Percentiles rank a stretch among this genome's conserved stretches.
phyloP scores from a whole-genome alignment of 805 yeast genomes.

The Starmerella kuoi region DNA sequence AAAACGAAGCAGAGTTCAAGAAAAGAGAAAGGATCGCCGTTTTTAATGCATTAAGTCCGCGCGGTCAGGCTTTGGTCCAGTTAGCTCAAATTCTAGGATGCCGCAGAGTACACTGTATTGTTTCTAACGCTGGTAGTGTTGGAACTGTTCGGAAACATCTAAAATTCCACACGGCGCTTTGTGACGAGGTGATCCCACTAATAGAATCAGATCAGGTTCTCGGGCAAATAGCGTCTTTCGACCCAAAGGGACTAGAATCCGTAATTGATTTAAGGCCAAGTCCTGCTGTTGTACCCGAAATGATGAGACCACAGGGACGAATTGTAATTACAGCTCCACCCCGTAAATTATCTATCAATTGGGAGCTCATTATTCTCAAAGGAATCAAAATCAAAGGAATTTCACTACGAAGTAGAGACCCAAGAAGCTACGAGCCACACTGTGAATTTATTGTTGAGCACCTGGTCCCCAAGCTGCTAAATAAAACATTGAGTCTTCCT shows the following conservation, averaged over 20 bases:
- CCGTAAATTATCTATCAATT: neutral
- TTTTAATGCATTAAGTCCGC: conserved; percentile 29
- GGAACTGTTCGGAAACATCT: conserved; percentile 19
- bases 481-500: conserved; percentile 21
- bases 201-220: neutral
- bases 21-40: conserved; percentile 27
- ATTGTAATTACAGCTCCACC: conserved; percentile 16
- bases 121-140: conserved; percentile 21
- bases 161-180: conserved; percentile 18
- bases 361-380: conserved; percentile 21
- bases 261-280: conserved; percentile 25
- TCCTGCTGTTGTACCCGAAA: conserved; percentile 21
- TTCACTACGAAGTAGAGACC: neutral
- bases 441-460: conserved; percentile 23
- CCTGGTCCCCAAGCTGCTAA: conserved; percentile 22
- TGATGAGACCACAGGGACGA: conserved; percentile 24
- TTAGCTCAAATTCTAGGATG: conserved; percentile 31
- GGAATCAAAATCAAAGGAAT: neutral
- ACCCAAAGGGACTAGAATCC: conserved; percentile 26
- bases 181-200: conserved; percentile 23
- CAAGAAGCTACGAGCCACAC: conserved; percentile 7
- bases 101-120: conserved; percentile 28
- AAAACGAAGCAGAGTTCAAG: conserved; percentile 24
- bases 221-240: conserved; percentile 12
- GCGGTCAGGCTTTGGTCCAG: conserved; percentile 31